These are phyloP conservation scores for Leptosphaerulina australis DNA, from an alignment of 2,329 filamentous ascomycete species.

Conservation along the genomic window DNA sequence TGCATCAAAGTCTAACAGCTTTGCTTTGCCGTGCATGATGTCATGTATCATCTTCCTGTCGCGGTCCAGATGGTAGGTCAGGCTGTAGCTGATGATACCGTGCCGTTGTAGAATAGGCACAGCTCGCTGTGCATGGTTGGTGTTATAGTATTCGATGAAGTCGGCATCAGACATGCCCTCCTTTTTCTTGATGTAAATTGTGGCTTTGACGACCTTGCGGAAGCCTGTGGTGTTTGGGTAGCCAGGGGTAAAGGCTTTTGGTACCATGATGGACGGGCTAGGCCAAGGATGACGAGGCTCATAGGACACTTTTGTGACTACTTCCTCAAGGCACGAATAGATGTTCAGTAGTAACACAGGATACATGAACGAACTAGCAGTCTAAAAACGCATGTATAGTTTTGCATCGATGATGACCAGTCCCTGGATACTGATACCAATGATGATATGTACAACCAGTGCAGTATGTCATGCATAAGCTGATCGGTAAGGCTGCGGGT, in stretches of 20 bases:
- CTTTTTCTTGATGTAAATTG: constrained; percentile 56
- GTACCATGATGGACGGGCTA: constrained; percentile 44
- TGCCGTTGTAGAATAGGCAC: constrained; percentile 53
- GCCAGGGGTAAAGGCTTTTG: constrained; percentile 55
- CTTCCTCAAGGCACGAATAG: too few species aligned
- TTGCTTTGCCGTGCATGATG: constrained; percentile 54
- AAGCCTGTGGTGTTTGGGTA: constrained; percentile 51
- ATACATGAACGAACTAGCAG: too few species aligned
- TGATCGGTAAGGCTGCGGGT: constrained; percentile 11
- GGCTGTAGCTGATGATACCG: constrained; percentile 53
- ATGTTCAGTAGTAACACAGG: too few species aligned
- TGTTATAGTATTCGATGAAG: constrained; percentile 56
- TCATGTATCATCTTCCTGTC: constrained; percentile 53
- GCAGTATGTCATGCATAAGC: background rate
- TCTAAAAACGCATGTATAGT: background rate
- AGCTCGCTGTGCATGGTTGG: constrained; percentile 52
- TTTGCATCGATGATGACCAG: background rate
- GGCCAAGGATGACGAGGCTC: background rate
- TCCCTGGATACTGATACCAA: background rate
- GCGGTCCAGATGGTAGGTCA: constrained; percentile 55
- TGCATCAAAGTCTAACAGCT: constrained; percentile 54
- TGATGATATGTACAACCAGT: constrained; percentile 13
- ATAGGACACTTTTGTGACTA: too few species aligned
- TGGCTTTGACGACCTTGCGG: constrained; percentile 55
- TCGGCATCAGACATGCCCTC: constrained; percentile 52